Conservation (phyloP, 139 green algal genomes). For the Astrephomene gubernaculifera region DNA sequence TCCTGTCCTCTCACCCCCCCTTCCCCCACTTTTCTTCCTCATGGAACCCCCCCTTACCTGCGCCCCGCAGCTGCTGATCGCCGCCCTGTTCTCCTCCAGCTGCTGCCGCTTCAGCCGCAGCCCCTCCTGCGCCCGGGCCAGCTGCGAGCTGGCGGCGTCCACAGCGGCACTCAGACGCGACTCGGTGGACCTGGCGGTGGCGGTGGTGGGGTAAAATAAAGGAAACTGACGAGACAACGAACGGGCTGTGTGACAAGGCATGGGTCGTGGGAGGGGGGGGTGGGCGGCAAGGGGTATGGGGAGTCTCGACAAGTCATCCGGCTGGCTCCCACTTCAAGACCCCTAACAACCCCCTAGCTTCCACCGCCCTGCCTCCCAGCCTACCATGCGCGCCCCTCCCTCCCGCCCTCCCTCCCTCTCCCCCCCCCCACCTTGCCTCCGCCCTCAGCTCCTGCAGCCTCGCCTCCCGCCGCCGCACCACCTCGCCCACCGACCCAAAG, state of each 20-base stretch:
- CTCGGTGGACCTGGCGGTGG: conserved; percentile 50
- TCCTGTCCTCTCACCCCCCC: background rate
- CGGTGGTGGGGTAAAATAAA: background rate
- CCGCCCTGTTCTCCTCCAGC: conserved; percentile 46
- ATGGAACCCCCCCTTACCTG: conserved; percentile 27
- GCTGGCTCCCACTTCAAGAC: no score
- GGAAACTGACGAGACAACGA: no score
- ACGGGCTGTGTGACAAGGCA: no score
- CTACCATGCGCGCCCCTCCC: background rate
- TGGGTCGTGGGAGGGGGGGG: background rate
- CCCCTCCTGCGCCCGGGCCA: conserved; percentile 50
- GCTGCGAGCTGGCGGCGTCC: conserved; percentile 42
- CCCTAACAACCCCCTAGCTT: no score
- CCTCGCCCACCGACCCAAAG: conserved; percentile 19
- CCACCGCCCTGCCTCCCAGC: background rate
- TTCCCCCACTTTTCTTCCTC: background rate
- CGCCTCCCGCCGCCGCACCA: conserved; percentile 24
- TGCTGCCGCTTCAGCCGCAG: conserved; percentile 60
- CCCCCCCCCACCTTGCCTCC: conserved; percentile 48
- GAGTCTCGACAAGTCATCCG: background rate
- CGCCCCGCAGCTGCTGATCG: conserved; percentile 37
- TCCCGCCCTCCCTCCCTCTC: background rate
- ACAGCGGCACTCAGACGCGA: conserved; percentile 39
- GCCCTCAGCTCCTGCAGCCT: conserved; percentile 47
- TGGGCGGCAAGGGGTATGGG: background rate